These are phyloP conservation scores for Lichtheimia ramosa DNA, from an alignment of 371 early-diverging fungal genomes.

Conservation along the genomic window DNA sequence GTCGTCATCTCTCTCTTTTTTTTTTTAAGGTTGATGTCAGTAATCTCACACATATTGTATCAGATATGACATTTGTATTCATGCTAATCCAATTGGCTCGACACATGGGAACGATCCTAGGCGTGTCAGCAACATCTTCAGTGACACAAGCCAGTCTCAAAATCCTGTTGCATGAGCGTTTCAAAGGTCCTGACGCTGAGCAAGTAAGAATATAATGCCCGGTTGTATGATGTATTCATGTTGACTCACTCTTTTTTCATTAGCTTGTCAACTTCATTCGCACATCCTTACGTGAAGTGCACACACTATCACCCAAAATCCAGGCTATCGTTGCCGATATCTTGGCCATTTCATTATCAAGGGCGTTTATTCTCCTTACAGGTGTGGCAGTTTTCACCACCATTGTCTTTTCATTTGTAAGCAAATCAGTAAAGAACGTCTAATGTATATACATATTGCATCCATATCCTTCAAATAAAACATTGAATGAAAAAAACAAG, in stretches of 20 bases:
- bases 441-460: no score
- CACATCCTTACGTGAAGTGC: constrained; percentile 4
- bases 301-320: constrained; percentile 3
- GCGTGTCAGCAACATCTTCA: constrained; percentile 41
- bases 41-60: constrained; percentile 13
- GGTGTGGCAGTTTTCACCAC: no score
- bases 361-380: no score
- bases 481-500: no score
- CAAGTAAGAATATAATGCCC: constrained; percentile 19
- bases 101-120: constrained; percentile 44
- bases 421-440: no score
- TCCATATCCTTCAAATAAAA: no score
- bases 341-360: no score
- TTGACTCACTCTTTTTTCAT: not conserved
- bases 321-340: not conserved
- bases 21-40: no score
- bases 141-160: constrained; percentile 46
- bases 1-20: no score
- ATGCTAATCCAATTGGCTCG: constrained; percentile 47
- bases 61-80: constrained; percentile 46
- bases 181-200: constrained; percentile 43
- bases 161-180: constrained; percentile 18
- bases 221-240: no score
- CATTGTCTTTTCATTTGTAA: no score
- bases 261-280: constrained; percentile 26